Conservation (phyloP, 2,329 filamentous ascomycete species). For the Xylaria digitata region DNA sequence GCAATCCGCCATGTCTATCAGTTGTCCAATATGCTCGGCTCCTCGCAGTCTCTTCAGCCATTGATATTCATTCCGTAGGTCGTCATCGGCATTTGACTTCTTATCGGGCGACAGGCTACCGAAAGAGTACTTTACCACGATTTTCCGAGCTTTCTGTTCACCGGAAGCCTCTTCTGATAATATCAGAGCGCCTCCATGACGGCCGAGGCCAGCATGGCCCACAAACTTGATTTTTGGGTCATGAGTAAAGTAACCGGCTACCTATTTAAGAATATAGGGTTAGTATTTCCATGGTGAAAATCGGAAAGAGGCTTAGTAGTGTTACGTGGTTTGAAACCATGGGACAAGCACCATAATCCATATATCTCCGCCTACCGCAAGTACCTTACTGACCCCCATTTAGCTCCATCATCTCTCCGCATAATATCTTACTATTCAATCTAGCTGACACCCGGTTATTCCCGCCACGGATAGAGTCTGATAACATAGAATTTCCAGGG, state of each 20-base stretch:
- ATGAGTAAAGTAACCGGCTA: conserved; percentile 15
- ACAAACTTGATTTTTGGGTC: conserved; percentile 6
- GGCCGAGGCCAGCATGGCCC: conserved; percentile 25
- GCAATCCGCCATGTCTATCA: conserved; percentile 24
- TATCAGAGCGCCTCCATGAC: conserved; percentile 32
- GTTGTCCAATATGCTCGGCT: conserved; percentile 33
- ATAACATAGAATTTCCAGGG: no score
- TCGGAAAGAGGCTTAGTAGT: neutral
- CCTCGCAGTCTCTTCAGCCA: conserved; percentile 29
- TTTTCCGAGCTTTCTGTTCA: neutral
- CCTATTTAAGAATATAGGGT: neutral
- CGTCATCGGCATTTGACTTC: conserved; percentile 22
- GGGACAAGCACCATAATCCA: neutral
- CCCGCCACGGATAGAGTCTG: no score
- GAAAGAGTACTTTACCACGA: conserved; percentile 37
- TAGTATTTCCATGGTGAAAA: neutral
- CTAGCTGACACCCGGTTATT: no score
- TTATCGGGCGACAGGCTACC: conserved; percentile 17
- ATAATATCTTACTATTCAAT: no score
- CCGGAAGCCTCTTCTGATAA: conserved; percentile 5
- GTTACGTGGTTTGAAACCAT: neutral
- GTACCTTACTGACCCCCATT: no score
- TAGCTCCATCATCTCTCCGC: no score
- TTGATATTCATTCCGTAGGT: conserved; percentile 31
- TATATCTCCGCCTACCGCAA: no score